A percentile compares a stretch with the other conserved stretches of the same genome.
Conservation (phyloP, 306 rosid genomes). For the Glycine latifolia region DNA sequence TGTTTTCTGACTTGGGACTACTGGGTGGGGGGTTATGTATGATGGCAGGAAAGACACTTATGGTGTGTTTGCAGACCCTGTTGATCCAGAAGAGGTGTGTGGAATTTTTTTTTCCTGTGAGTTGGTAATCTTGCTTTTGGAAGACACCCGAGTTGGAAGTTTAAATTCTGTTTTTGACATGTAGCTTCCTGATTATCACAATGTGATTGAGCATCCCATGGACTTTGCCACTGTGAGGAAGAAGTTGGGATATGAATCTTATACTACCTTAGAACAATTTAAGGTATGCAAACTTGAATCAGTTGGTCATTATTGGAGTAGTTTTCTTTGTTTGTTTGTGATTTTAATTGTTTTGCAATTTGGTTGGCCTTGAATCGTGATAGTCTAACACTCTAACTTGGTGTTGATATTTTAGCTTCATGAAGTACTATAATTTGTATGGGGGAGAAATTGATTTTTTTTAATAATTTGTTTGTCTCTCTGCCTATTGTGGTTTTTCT, state of each 20-base stretch:
- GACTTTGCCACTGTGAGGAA: constrained; percentile 92
- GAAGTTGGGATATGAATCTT: constrained; percentile 78
- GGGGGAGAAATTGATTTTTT: background rate
- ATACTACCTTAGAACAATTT: constrained; percentile 83
- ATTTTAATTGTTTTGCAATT: constrained; percentile 16
- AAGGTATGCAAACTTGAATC: constrained; percentile 67
- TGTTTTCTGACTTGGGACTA: constrained; percentile 21
- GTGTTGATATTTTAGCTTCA: background rate
- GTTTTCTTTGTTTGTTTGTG: background rate
- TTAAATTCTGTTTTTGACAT: constrained; percentile 51
- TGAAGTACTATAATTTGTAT: background rate
- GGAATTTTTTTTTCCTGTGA: constrained; percentile 33
- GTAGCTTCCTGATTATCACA: constrained; percentile 98
- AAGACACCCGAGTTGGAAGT: constrained; percentile 44
- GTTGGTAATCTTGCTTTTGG: constrained; percentile 43
- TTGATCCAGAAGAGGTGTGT: constrained; percentile 98
- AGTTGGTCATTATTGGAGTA: background rate
- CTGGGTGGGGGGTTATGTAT: constrained; percentile 33
- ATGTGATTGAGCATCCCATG: constrained; percentile 95
- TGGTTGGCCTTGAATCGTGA: background rate
- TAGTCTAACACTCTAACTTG: background rate
- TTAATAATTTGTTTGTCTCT: constrained; percentile 12
- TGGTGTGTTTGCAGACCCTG: constrained; percentile 95
- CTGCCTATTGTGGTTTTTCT: constrained; percentile 15
- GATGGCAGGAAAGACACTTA: constrained; percentile 95